Conservation (phyloP, 805 yeast genomes). For the Lipomyces lipofer region DNA sequence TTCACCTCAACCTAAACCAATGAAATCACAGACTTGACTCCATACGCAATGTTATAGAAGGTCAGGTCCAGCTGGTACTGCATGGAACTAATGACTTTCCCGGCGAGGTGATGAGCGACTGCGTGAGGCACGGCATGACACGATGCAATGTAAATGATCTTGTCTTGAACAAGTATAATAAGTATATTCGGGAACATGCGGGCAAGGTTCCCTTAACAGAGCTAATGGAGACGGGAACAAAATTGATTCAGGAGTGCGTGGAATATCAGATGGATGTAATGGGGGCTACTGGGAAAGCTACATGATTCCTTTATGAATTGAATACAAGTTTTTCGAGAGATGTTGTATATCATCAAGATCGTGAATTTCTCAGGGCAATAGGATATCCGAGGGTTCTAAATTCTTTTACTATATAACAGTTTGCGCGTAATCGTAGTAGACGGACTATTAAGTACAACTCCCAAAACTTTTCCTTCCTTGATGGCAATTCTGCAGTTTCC, state of each 20-base stretch:
- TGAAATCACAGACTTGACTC: constrained; percentile 2
- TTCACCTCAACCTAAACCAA: too few relatives aligned
- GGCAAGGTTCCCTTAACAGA: constrained; percentile 3
- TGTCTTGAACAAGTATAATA: not conserved
- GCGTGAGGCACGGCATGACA: constrained; percentile 13
- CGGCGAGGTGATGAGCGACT: constrained; percentile 3
- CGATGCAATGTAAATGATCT: constrained; percentile 12
- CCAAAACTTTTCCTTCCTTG: too few relatives aligned
- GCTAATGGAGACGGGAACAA: constrained; percentile 13
- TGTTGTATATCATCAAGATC: too few relatives aligned
- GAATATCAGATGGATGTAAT: constrained; percentile 16
- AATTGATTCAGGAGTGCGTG: constrained; percentile 4
- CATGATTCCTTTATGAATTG: too few relatives aligned
- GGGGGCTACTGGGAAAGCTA: constrained; percentile 10
- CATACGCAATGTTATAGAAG: not conserved
- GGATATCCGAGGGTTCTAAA: too few relatives aligned
- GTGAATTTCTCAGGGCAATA: too few relatives aligned
- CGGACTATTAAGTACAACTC: too few relatives aligned
- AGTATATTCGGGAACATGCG: constrained; percentile 3
- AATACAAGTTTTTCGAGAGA: too few relatives aligned
- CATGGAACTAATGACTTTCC: constrained; percentile 20
- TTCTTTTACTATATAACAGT: too few relatives aligned
- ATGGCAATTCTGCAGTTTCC: too few relatives aligned
- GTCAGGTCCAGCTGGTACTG: constrained; percentile 9
- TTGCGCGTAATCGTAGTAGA: too few relatives aligned